Percentiles rank a stretch among this genome's conserved stretches.
Evolutionary conservation across 495 filamentous ascomycete genomes (phyloP).

Genomic region (Trichocladium uniseriatum): DNA sequence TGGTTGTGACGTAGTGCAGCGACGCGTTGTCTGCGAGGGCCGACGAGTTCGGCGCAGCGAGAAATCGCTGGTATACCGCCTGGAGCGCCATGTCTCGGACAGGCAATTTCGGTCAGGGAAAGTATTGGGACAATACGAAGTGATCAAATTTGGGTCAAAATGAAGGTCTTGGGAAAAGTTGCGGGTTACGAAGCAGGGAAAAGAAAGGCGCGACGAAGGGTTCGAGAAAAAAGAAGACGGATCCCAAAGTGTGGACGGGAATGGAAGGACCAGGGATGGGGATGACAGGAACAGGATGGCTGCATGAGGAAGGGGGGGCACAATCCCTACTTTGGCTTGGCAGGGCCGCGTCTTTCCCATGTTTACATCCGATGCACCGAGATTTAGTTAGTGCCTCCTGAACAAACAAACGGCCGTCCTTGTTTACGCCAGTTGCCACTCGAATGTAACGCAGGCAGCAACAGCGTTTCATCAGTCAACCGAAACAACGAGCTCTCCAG

Average conservation of each 20-base stretch:
- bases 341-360: not conserved
- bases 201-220: constrained; percentile 4
- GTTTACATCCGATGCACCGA: not conserved
- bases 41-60: constrained; percentile 56
- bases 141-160: not conserved
- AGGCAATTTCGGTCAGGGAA: not conserved
- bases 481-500: too few species aligned
- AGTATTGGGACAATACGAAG: not conserved
- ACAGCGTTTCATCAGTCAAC: not conserved
- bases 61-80: constrained; percentile 64
- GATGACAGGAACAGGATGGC: constrained; percentile 4
- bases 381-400: constrained; percentile 8
- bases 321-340: constrained; percentile 3
- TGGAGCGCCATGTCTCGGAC: constrained; percentile 23
- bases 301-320: constrained; percentile 19
- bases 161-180: not conserved
- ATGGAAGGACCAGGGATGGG: constrained; percentile 5
- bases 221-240: constrained; percentile 6
- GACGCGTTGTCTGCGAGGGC: constrained; percentile 62
- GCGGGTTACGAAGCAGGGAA: not conserved
- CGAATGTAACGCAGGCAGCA: not conserved
- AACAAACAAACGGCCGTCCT: not conserved
- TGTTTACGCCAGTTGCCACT: not conserved
- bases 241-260: not conserved
- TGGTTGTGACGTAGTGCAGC: constrained; percentile 87